phyloP scores from a whole-genome alignment of 176 grass and related monocot genomes.

The Stipa capillata region DNA sequence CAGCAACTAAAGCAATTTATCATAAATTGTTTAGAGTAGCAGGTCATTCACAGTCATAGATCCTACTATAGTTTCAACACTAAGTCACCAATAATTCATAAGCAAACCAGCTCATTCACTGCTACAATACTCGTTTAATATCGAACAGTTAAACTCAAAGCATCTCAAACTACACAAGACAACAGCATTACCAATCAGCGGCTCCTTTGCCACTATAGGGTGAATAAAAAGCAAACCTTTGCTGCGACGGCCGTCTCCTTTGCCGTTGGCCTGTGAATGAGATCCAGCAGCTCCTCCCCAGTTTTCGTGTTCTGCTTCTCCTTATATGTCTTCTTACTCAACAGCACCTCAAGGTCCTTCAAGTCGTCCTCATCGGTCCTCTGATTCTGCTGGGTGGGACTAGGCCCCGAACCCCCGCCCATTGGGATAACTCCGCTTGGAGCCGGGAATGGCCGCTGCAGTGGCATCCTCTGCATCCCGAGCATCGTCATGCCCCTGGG shows the following conservation, averaged over 20 bases:
- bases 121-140: too few relatives aligned
- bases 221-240: slow-evolving; percentile 60
- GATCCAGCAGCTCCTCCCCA: slow-evolving; percentile 96
- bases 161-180: slow-evolving; percentile 5
- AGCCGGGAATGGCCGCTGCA: slow-evolving; percentile 57
- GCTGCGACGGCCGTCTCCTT: slow-evolving; percentile 94
- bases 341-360: slow-evolving; percentile 78
- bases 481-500: slow-evolving; percentile 53
- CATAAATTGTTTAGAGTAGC: too few relatives aligned
- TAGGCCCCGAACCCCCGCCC: slow-evolving; percentile 21
- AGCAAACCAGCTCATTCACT: too few relatives aligned
- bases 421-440: slow-evolving; percentile 29
- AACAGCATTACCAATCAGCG: background rate
- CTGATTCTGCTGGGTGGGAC: slow-evolving; percentile 33
- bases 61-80: too few relatives aligned
- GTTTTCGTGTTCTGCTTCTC: slow-evolving; percentile 94
- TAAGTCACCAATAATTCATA: too few relatives aligned
- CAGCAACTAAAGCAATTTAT: background rate
- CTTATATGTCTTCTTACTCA: slow-evolving; percentile 86
- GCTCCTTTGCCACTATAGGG: background rate
- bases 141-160: too few relatives aligned
- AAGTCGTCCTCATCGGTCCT: slow-evolving; percentile 83
- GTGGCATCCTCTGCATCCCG: slow-evolving; percentile 56
- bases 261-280: slow-evolving; percentile 91
- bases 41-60: too few relatives aligned